Conservation (phyloP, 1,284 basidiomycete species). For the Leccinum pachyderme region DNA sequence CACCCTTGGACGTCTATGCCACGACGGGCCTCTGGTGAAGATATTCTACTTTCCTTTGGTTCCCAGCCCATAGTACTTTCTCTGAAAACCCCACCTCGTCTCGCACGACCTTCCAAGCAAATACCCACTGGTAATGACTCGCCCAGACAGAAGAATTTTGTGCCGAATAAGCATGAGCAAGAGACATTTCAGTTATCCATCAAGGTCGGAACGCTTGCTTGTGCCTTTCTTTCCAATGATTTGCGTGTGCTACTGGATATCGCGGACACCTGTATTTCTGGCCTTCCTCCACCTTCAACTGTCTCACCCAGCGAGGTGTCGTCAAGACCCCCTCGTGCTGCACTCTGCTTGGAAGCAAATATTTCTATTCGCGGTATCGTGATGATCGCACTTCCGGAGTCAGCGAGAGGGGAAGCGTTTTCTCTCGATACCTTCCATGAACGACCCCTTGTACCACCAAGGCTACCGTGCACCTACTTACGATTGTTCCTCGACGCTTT, state of each 20-base stretch:
- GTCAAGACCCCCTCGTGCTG: constrained; percentile 9
- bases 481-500: constrained; percentile 58
- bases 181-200: constrained; percentile 38
- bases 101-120: constrained; percentile 8
- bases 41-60: constrained; percentile 56
- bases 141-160: constrained; percentile 4
- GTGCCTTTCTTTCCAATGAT: constrained; percentile 52
- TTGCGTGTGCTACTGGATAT: constrained; percentile 47
- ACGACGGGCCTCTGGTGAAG: constrained; percentile 31
- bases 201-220: constrained; percentile 49
- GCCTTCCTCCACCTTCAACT: constrained; percentile 22
- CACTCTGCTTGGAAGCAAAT: constrained; percentile 35
- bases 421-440: constrained; percentile 45
- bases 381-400: constrained; percentile 42
- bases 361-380: constrained; percentile 49
- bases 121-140: background rate
- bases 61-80: constrained; percentile 54
- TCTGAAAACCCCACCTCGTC: constrained; percentile 45
- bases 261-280: constrained; percentile 37
- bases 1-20: constrained; percentile 11
- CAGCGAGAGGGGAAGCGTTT: constrained; percentile 1
- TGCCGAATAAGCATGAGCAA: constrained; percentile 7
- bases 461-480: constrained; percentile 47
- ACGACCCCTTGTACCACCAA: constrained; percentile 55
- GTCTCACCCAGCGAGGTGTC: constrained; percentile 6